Percentiles rank a stretch among this genome's conserved stretches.
These are phyloP conservation scores for Yamadazyma insecticola DNA, from an alignment of 805 yeast genomes.

Conservation along the genomic window DNA sequence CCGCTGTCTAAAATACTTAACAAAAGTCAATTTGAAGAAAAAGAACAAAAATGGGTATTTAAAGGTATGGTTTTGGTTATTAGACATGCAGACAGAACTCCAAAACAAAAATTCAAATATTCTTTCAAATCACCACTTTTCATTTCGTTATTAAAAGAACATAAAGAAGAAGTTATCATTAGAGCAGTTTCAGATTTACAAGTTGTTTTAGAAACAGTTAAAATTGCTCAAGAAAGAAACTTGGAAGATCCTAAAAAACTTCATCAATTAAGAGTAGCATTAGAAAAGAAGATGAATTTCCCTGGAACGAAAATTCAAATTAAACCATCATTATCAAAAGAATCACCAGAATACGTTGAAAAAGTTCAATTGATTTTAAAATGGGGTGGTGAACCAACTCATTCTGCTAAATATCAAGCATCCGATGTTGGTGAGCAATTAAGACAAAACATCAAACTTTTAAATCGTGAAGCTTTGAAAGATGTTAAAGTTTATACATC, in stretches of 20 bases:
- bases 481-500: conserved; percentile 86
- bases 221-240: conserved; percentile 70
- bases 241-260: conserved; percentile 80
- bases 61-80: conserved; percentile 89
- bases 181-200: conserved; percentile 82
- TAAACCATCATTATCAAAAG: conserved; percentile 74
- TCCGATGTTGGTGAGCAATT: conserved; percentile 93
- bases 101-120: conserved; percentile 95
- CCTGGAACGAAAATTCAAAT: conserved; percentile 97
- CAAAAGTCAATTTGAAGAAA: conserved; percentile 46
- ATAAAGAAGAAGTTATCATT: conserved; percentile 92
- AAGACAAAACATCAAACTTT: conserved; percentile 83
- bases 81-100: conserved; percentile 98
- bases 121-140: conserved; percentile 87
- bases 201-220: conserved; percentile 81
- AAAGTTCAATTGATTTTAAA: conserved; percentile 93
- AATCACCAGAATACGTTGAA: conserved; percentile 66
- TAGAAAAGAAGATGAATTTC: conserved; percentile 81
- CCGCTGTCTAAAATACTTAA: conserved; percentile 27
- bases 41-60: conserved; percentile 91
- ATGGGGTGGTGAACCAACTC: conserved; percentile 99
- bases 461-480: conserved; percentile 79
- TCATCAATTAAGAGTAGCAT: conserved; percentile 70
- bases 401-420: conserved; percentile 92
- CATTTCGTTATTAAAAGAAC: conserved; percentile 84